Base-by-base conservation (phyloP, 139 green algal species). In the Tetratostichococcus sp. region DNA sequence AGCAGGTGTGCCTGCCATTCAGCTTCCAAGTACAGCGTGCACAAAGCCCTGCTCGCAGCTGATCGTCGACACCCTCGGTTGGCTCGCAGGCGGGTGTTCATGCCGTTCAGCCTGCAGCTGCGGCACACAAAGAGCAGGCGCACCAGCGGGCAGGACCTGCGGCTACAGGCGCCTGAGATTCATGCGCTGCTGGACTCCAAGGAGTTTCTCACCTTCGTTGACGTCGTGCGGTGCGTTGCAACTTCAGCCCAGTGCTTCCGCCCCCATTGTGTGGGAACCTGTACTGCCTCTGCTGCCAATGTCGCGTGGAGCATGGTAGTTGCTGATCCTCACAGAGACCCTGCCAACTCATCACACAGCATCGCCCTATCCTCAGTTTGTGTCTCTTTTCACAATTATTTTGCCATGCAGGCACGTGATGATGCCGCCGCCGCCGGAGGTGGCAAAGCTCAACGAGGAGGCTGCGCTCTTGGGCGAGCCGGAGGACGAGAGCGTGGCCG, bases 141-240 rank as follows among this genome's bases (percentile, higher is more conserved):
- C 28, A 35, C 19, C 68, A 74, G 35, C 2, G 73, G 70, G 39
- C 30, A 74, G n/a, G 62, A 81, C 57, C 65, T 86, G 43, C 75
- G 78, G 30, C 69, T 84, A 42, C 43, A 78, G 39, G 74, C 88
- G 32, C 83, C 80, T 0, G 77, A 80, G 31, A 85, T 90, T 28
- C 58, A 74, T 23, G 87, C 81, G 25, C 34, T 76, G 16, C 82
- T 94, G 79, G 88, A 94, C 76, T 76, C 73, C 65, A 66, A 76
- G 16, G 87, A 94, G 79, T 94, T 91, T 69, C 79, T 91, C 30
- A 76, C 93, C 32, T 71, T 94, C 33, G 65, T 84, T 28, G 88
- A 90, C 30, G 86, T 92, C 1, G 86, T 62, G 50, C 14, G 50
- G 50, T 62, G 14, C 19, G 50, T 17, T 17, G 6, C 39, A 6